Base-by-base conservation (phyloP, 805 yeast genomes). In the Torulaspora indica region DNA sequence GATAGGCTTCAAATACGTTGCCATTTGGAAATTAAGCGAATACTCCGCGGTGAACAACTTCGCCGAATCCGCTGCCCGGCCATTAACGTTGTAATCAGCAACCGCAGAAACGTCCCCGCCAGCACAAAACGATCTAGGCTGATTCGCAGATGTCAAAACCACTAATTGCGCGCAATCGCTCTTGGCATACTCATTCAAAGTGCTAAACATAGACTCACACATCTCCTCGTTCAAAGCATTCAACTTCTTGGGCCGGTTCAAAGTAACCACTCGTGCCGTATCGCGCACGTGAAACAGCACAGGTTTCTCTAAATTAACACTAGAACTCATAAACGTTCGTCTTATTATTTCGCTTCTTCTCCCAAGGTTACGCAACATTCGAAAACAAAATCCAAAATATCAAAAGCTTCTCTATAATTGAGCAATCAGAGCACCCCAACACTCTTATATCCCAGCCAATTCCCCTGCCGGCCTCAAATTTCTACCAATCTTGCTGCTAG, bases 41-140 rank as follows among this genome's bases (percentile, higher is more conserved):
- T 93, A 91, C 67, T 91, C 98, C 43, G 73, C 63, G 48, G 78
- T 76, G 71, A 93, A 91, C 67, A 84, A 85, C 46, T 76, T 76
- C 27, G 79, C 60, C 2, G 88, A 79, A 33, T 72, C 68, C 9
- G 58, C 61, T 1, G 74, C 64, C 18, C 78, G 61, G 10, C 75
- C 77, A 1, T 63, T 54, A 29, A 72, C 54, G 56, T 84, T 85
- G 49, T 70, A 70, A 41, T 71, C 71, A 18, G 91, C 95, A 56
- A 89, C 81, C 40, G 77, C 78, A 32, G 91, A 82, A 35, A 91
- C 95, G 64, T 91, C 98, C 23, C 98, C 98, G 38, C 98, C 98
- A 25, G 98, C 95, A 66, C 97, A 88, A 48, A 91, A 79, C 1
- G 95, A 81, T 60, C 78, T 79, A 18, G 79, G 78, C n/a, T 75